phyloP scores from a whole-genome alignment of 75 land plant species.

The Picea sitchensis region DNA sequence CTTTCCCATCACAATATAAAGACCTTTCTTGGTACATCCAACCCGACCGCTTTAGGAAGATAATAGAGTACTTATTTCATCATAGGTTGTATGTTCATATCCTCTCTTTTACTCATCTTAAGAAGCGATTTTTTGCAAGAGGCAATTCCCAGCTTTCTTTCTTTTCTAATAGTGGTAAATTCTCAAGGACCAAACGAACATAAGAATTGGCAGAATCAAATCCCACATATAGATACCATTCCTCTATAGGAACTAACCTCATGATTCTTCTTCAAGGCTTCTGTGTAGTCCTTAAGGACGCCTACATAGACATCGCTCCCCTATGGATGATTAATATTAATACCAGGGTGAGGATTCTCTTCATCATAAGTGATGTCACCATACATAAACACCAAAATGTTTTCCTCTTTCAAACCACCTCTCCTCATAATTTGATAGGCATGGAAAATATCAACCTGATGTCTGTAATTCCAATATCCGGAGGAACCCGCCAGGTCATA shows the following conservation, averaged over 20 bases:
- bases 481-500: conserved; percentile 55
- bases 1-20: conserved; percentile 66
- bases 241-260: no score
- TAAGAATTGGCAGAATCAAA: no score
- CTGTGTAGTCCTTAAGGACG: conserved; percentile 61
- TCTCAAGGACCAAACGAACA: no score
- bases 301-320: conserved; percentile 77
- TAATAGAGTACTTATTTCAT: conserved; percentile 21
- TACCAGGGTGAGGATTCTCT: conserved; percentile 72
- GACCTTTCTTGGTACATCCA: conserved; percentile 97
- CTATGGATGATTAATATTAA: conserved; percentile 69
- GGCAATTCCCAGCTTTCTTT: no score
- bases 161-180: no score
- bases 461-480: conserved; percentile 71
- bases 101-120: conserved; percentile 34
- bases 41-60: conserved; percentile 58
- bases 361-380: conserved; percentile 75
- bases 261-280: no score
- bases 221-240: no score
- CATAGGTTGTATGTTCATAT: conserved; percentile 27
- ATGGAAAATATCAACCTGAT: conserved; percentile 91
- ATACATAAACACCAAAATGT: conserved; percentile 87
- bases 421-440: conserved; percentile 80
- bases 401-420: conserved; percentile 85
- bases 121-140: no score